Evolutionary conservation across 192 early-diverging fungal species (phyloP).

Genomic region (Helicostylum pulchrum): DNA sequence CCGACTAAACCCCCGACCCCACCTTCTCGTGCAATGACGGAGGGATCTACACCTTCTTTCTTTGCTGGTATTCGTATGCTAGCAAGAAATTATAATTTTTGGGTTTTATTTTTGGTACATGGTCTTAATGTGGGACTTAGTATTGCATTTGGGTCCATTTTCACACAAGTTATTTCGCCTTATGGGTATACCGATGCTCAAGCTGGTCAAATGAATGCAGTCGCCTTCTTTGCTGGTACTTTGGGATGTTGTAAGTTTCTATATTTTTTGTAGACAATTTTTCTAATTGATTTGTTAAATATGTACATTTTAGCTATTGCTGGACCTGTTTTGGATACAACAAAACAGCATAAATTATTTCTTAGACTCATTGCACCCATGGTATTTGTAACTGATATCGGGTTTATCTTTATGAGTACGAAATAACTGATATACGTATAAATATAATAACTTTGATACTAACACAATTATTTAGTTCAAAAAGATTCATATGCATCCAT

Average conservation of each 20-base stretch:
- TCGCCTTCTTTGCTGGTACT: conserved; percentile 35
- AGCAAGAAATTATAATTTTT: conserved; percentile 28
- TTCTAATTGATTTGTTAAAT: not conserved
- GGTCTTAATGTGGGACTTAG: conserved; percentile 37
- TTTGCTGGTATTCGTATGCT: conserved; percentile 27
- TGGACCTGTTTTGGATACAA: conserved; percentile 34
- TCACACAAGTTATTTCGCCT: conserved; percentile 32
- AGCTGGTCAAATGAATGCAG: conserved; percentile 34
- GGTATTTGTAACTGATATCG: conserved; percentile 31
- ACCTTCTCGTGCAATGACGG: conserved; percentile 16
- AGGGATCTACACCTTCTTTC: conserved; percentile 23
- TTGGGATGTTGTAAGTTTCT: conserved; percentile 32
- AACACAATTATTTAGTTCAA: conserved; percentile 18
- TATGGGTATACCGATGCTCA: conserved; percentile 39
- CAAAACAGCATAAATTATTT: conserved; percentile 34
- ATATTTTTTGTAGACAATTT: not conserved
- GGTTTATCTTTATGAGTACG: conserved; percentile 32
- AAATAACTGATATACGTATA: not conserved
- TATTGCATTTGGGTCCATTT: conserved; percentile 35
- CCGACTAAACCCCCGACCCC: conserved; percentile 33
- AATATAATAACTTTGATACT: not conserved
- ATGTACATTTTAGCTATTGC: conserved; percentile 26
- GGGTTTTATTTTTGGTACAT: conserved; percentile 34
- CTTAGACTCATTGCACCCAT: conserved; percentile 28
- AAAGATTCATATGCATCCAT: conserved; percentile 30